Base-by-base conservation (phyloP, 2,329 filamentous ascomycete species). In the Botryotinia narcissicola region DNA sequence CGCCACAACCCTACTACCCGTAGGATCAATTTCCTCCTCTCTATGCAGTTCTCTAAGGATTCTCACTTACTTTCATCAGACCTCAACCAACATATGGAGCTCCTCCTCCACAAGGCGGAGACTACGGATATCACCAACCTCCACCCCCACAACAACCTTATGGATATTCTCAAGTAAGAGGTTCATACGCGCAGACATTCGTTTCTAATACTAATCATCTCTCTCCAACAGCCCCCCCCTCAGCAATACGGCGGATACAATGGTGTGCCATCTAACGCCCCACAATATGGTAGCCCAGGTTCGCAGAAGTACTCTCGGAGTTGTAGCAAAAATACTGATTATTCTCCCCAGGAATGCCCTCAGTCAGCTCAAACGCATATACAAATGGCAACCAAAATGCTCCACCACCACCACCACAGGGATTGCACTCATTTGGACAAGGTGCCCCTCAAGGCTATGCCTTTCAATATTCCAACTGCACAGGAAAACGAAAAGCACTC, bases 391-490 rank as follows among this genome's bases (percentile, higher is more conserved):
- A 88, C 77, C 86, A 86, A 69, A 82, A 82, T 76, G 87, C 84
- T 14, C 92, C 93, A 69, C 86, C 90, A 3, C 88, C 91, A 1
- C 88, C 91, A 70, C 93, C 93, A 12, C 91, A 92, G 29, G 84
- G 87, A 71, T 86, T 91, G 76, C 92, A 95, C 81, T 85, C 87
- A 75, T 96, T 96, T 80, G 93, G 94, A 73, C 86, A 90, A 75
- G 94, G 94, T 73, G 94, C 95, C 22, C 94, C 94, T 29, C 87
- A 90, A 76, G 87, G 87, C 78, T 97, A 97, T 82, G 89, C 87
- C 62, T 98, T 95, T 83, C 93, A 95, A 82, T 98, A 98, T 83
- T 97, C 94, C 64, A 92, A 92, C 77, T 98, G 95, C 82, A 97
- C 92, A 8, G 95, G 95, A 63, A 90, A 91, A 79, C 87, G 95